Evolutionary conservation across 176 grass and related monocot genomes (phyloP).

Genomic region (Zea luxurians): DNA sequence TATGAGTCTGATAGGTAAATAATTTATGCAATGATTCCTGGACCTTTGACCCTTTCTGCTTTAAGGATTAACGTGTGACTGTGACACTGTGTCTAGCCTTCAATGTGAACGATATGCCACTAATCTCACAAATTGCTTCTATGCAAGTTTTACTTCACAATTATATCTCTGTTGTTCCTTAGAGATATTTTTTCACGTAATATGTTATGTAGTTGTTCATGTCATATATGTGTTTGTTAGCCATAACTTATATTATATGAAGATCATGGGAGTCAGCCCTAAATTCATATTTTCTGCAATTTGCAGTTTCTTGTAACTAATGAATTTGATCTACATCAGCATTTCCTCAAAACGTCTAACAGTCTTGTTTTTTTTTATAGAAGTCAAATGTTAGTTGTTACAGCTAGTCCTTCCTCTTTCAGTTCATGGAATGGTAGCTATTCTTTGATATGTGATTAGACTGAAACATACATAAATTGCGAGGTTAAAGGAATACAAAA

Average conservation of each 20-base stretch:
- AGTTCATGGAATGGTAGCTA: not conserved
- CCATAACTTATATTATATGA: slow-evolving; percentile 1
- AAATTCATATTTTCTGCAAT: too few species aligned
- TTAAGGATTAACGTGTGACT: not conserved
- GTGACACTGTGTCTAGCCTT: not conserved
- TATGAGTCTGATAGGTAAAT: not conserved
- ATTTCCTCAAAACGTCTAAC: not conserved
- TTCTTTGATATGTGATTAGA: slow-evolving; percentile 5
- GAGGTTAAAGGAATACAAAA: slow-evolving; percentile 9
- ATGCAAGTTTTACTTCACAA: not conserved
- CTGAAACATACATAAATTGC: not conserved
- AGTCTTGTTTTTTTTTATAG: not conserved
- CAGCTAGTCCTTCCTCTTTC: not conserved
- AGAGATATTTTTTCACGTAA: not conserved
- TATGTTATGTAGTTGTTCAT: not conserved
- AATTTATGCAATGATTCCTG: not conserved
- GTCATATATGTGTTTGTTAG: not conserved
- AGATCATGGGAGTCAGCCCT: not conserved
- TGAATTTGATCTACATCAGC: not conserved
- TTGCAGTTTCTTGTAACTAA: slow-evolving; percentile 3
- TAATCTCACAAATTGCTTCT: not conserved
- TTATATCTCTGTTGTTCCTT: not conserved
- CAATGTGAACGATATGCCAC: not conserved
- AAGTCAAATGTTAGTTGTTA: slow-evolving; percentile 12
- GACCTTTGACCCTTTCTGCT: not conserved